Evolutionary conservation across 805 yeast genomes (phyloP), one percentile per base, ranked within the genome.

Genomic region (Cyberlindnera maritima): DNA sequence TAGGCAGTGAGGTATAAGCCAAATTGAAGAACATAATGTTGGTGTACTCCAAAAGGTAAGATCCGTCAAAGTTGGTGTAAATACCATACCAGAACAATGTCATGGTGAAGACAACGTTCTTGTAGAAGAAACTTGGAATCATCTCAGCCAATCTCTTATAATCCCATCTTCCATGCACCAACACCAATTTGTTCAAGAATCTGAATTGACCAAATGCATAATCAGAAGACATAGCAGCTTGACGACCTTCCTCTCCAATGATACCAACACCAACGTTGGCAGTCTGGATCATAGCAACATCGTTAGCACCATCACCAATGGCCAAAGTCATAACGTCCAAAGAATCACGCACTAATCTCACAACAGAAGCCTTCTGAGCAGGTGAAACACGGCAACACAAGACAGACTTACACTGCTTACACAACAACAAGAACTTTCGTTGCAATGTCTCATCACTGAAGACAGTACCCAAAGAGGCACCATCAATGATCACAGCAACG

Each of bases 201-300:
- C 94, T 76, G 65, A 87, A 87, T 63, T 87, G 96, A 20, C 92
- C 94, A 59, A 87, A 68, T 18, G 92, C 96, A 66, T 85, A 87
- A 69, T 87, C 96, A 1, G 92, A 83, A 21, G 90, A 83, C 95
- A 87, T 87, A 5, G 79, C 94, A 17, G 94, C 94, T 66, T 86
- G 94, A 51, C 94, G 72, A 61, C 96, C 96, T 71, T 87, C 96
- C 70, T 87, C 94, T 68, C 96, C 96, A 3, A 91, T 91, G 61
- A 87, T 87, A 69, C 96, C 96, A 46, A 87, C 86, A 59, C 96
- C 96, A 39, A 87, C 84, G 66, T 87, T 83, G 1, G 95, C 94
- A 25, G 90, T 82, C 65, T 87, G 96, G 55, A 87, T 87, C 96
- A 87, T 87, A 12, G 95, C 91, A 52, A 87, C 96, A 68, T 87